These are phyloP conservation scores for Colletotrichum siamense DNA, from an alignment of 2,329 filamentous ascomycete genomes.

Conservation along the genomic window DNA sequence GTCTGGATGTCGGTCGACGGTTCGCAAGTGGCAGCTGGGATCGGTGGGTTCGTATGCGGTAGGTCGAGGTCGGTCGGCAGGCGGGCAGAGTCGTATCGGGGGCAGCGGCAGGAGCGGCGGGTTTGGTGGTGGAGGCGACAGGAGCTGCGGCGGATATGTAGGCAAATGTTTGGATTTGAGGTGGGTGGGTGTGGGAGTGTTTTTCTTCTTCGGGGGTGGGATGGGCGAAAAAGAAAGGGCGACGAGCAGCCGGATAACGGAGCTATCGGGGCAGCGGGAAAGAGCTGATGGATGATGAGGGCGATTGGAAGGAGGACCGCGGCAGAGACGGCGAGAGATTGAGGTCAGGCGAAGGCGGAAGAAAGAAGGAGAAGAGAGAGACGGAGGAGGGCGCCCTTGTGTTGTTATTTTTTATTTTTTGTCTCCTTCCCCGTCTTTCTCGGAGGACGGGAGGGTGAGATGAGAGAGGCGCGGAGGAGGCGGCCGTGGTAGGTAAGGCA, in stretches of 20 bases:
- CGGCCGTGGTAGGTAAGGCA: background rate
- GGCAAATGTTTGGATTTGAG: background rate
- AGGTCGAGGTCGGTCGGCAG: background rate
- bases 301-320: background rate
- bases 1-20: background rate
- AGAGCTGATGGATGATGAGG: background rate
- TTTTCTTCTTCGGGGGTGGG: background rate
- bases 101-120: background rate
- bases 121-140: background rate
- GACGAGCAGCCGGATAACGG: background rate
- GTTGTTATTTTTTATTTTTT: background rate
- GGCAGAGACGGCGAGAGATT: background rate
- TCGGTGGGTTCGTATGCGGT: slow-evolving; percentile 13
- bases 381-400: background rate
- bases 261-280: background rate
- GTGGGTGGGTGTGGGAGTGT: background rate
- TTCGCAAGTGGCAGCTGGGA: background rate
- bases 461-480: background rate
- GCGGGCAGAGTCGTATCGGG: slow-evolving; percentile 7
- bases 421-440: background rate
- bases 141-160: background rate
- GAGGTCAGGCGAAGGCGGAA: background rate
- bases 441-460: background rate
- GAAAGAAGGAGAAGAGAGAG: background rate
- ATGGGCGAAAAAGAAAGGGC: background rate